Evolutionary conservation across 2,329 filamentous ascomycete genomes (phyloP).

Genomic region (Sphaerulina populicola): DNA sequence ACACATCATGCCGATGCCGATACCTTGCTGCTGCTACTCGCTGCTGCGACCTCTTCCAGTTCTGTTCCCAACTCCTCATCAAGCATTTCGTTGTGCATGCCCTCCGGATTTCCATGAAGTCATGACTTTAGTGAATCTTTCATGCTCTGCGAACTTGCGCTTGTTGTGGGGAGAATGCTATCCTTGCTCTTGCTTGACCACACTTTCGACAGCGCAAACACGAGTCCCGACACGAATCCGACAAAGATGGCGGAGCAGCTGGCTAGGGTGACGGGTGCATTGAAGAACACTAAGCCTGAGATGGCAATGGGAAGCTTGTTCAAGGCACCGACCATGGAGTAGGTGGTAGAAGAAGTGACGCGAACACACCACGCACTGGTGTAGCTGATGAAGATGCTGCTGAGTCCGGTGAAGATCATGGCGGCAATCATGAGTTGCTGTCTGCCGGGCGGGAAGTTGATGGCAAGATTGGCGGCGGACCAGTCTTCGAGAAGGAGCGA

Average conservation of each 20-base stretch:
- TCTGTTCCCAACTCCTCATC: background rate
- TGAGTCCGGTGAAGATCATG: conserved; percentile 90
- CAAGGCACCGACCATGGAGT: conserved; percentile 95
- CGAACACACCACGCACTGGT: conserved; percentile 98
- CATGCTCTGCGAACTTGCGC: conserved; percentile 84
- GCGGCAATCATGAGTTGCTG: conserved; percentile 66
- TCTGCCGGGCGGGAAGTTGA: conserved; percentile 82
- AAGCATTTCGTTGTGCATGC: background rate
- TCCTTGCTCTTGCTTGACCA: conserved; percentile 60
- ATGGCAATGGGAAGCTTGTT: conserved; percentile 97
- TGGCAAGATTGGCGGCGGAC: conserved; percentile 71
- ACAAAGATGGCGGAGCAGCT: conserved; percentile 85
- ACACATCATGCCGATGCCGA: background rate
- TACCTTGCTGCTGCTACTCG: background rate
- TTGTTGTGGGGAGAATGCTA: conserved; percentile 53
- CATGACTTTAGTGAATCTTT: conserved; percentile 71
- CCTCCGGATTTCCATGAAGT: conserved; percentile 1
- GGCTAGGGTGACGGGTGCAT: conserved; percentile 83
- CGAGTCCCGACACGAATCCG: conserved; percentile 84
- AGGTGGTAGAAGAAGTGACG: conserved; percentile 93
- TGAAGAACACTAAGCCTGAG: conserved; percentile 88
- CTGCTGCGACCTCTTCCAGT: background rate
- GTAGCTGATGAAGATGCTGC: conserved; percentile 97
- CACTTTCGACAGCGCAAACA: conserved; percentile 81
- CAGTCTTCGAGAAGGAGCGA: conserved; percentile 85